Evolutionary conservation across 2,329 filamentous ascomycete genomes (phyloP).

Genomic region (Xylaria digitata): DNA sequence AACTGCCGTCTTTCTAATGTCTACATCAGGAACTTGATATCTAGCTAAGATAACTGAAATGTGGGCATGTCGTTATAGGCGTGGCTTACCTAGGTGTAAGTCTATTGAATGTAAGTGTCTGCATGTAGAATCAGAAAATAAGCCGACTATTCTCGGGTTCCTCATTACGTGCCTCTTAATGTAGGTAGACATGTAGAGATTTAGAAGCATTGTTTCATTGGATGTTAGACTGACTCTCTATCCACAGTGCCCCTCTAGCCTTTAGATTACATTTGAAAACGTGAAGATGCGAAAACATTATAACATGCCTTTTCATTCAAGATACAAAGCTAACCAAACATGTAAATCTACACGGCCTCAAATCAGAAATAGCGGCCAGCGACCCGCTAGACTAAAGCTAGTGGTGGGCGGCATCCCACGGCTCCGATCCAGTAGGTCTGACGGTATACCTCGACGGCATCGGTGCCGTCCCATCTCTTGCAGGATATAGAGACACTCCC

Average conservation of each 20-base stretch:
- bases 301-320: background rate
- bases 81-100: conserved; percentile 18
- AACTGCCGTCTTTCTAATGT: conserved; percentile 18
- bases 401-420: background rate
- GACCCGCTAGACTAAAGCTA: background rate
- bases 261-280: conserved; percentile 2
- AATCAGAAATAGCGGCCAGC: background rate
- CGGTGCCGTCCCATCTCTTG: conserved; percentile 1
- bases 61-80: conserved; percentile 7
- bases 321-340: background rate
- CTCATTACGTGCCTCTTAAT: background rate
- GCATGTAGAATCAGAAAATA: conserved; percentile 13
- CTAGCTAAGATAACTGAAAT: background rate
- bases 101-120: background rate
- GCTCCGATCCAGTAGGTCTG: conserved; percentile 6
- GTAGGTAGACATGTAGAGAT: background rate
- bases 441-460: background rate
- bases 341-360: background rate
- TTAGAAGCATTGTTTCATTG: background rate
- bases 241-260: background rate
- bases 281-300: too few species aligned
- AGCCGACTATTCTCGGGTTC: conserved; percentile 1
- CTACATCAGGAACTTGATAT: background rate
- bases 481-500: conserved; percentile 8
- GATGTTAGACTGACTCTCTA: background rate